A percentile compares a stretch with the other conserved stretches of the same genome.
Conservation (phyloP, 108 stramenopile species). For the Hondaea fermentalgiana region DNA sequence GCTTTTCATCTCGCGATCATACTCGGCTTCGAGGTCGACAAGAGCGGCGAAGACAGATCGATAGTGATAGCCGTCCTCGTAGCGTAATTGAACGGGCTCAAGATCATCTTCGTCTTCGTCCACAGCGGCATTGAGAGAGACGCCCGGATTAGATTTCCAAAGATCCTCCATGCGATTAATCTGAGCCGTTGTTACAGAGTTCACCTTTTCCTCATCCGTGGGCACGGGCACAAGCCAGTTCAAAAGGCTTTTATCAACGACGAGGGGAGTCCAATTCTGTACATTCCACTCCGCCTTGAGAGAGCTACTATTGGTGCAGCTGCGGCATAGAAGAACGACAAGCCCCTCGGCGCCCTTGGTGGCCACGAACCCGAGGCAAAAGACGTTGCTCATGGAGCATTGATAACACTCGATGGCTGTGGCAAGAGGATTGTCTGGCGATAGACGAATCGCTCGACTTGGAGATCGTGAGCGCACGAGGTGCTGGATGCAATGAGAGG, state of each 20-base stretch:
- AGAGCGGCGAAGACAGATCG: slow-evolving; percentile 91
- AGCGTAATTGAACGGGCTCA: slow-evolving; percentile 67
- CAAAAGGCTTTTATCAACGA: slow-evolving; percentile 82
- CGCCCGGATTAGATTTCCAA: slow-evolving; percentile 84
- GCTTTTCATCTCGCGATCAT: slow-evolving; percentile 83
- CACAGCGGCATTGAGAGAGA: slow-evolving; percentile 63
- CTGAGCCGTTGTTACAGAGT: slow-evolving; percentile 63
- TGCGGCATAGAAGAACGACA: slow-evolving; percentile 89
- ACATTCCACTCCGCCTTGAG: slow-evolving; percentile 84
- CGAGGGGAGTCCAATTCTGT: slow-evolving; percentile 84
- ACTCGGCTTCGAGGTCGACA: slow-evolving; percentile 95
- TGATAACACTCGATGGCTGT: slow-evolving; percentile 95
- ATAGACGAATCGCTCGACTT: not conserved
- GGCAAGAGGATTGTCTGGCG: slow-evolving; percentile 62
- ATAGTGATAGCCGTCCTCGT: slow-evolving; percentile 96
- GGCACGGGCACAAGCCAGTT: slow-evolving; percentile 78
- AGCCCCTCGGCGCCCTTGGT: slow-evolving; percentile 62
- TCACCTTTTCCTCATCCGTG: not conserved
- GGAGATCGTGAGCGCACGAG: slow-evolving; percentile 48
- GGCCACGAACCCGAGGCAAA: slow-evolving; percentile 94
- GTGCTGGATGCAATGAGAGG: slow-evolving; percentile 87
- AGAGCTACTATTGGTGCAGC: slow-evolving; percentile 79
- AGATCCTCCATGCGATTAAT: slow-evolving; percentile 85
- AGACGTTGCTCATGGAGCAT: slow-evolving; percentile 85
- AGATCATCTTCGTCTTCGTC: slow-evolving; percentile 69